Conservation (phyloP, 1,139 yeast genomes). For the Geotrichum klebahnii region DNA sequence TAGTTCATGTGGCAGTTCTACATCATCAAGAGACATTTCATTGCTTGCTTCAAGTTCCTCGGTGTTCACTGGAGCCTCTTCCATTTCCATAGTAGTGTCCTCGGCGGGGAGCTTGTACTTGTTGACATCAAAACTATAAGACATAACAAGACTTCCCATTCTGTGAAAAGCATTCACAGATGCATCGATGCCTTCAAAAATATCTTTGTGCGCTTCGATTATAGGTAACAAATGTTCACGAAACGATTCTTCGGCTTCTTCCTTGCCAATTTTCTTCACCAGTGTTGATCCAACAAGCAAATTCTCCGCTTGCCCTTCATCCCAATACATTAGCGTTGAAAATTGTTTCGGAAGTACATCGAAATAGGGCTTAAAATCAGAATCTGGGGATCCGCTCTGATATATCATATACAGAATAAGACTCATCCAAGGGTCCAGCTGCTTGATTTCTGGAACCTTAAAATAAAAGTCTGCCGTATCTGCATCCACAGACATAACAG, state of each 20-base stretch:
- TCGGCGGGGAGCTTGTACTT: constrained; percentile 5
- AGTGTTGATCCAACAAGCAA: constrained; percentile 70
- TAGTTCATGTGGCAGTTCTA: constrained; percentile 37
- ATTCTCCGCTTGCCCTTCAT: constrained; percentile 45
- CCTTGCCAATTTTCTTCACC: constrained; percentile 63
- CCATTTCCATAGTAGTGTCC: constrained; percentile 20
- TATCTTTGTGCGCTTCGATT: constrained; percentile 31
- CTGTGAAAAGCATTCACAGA: constrained; percentile 59
- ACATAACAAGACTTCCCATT: constrained; percentile 66
- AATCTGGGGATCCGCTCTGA: constrained; percentile 46
- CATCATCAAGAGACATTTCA: constrained; percentile 25
- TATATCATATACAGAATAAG: constrained; percentile 58
- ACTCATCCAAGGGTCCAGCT: constrained; percentile 66
- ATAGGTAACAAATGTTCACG: constrained; percentile 39
- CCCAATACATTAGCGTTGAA: constrained; percentile 80
- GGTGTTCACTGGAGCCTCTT: constrained; percentile 22
- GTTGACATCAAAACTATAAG: constrained; percentile 62
- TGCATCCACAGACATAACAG: constrained; percentile 56
- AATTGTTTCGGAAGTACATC: constrained; percentile 61
- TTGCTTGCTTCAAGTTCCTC: constrained; percentile 23
- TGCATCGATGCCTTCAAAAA: constrained; percentile 37
- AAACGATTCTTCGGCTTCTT: constrained; percentile 61
- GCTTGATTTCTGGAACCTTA: constrained; percentile 44
- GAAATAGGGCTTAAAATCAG: constrained; percentile 65
- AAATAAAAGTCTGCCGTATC: constrained; percentile 36